Percentiles rank a stretch among this genome's conserved stretches.
Evolutionary conservation across 805 yeast species (phyloP).

Genomic region (Diddensiella transvaalensis): DNA sequence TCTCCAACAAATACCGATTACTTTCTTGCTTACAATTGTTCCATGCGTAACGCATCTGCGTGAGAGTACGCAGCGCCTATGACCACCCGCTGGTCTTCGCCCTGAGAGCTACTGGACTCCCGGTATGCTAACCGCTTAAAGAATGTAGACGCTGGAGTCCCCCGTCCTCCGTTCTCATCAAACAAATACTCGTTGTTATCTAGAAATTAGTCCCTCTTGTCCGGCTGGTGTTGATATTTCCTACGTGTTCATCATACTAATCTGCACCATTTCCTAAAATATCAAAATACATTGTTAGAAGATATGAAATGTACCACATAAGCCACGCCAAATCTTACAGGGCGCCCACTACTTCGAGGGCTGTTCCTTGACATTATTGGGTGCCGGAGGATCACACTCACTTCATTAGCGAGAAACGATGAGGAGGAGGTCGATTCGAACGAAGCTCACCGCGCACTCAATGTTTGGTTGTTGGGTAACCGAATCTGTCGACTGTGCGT

Average conservation of each 20-base stretch:
- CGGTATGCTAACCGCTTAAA: conserved; percentile 36
- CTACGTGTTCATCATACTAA: conserved; percentile 22
- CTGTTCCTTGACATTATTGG: conserved; percentile 2
- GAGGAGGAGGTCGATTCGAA: not conserved
- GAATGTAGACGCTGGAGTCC: conserved; percentile 53
- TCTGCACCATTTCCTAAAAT: conserved; percentile 43
- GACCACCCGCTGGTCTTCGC: conserved; percentile 2
- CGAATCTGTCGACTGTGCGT: too few species aligned
- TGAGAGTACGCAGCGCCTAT: conserved; percentile 57
- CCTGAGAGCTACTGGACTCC: not conserved
- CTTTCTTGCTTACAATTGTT: conserved; percentile 15
- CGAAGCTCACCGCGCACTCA: too few species aligned
- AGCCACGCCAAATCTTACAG: not conserved
- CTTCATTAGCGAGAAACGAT: not conserved
- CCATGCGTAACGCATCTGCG: conserved; percentile 36
- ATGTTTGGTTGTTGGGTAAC: too few species aligned
- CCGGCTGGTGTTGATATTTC: not conserved
- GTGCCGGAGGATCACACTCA: not conserved
- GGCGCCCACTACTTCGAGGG: conserved; percentile 1
- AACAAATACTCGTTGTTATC: conserved; percentile 52
- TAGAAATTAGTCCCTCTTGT: not conserved
- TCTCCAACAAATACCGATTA: too few species aligned
- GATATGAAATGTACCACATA: not conserved
- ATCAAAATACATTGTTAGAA: too few species aligned
- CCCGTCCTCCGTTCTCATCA: conserved; percentile 66